A percentile compares a stretch with the other conserved stretches of the same genome.
These are phyloP conservation scores for Pseudogymnoascus sp. DNA, from an alignment of 2,329 filamentous ascomycete species.

Conservation along the genomic window DNA sequence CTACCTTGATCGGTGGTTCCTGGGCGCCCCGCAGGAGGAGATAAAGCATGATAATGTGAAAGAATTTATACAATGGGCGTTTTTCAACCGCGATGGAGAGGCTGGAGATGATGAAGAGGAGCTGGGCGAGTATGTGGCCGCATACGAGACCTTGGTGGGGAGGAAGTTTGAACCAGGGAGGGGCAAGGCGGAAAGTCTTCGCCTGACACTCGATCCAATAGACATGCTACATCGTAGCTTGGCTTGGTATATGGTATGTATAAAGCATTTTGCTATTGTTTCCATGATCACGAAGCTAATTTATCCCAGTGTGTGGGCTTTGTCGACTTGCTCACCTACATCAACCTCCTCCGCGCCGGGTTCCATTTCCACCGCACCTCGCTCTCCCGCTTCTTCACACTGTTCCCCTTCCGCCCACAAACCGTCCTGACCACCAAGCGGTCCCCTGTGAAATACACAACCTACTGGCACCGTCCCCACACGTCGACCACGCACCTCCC, in stretches of 20 bases:
- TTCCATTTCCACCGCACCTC: conserved; percentile 42
- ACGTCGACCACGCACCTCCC: conserved; percentile 49
- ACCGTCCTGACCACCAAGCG: conserved; percentile 36
- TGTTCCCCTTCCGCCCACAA: conserved; percentile 48
- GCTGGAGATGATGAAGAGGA: conserved; percentile 42
- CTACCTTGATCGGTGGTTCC: conserved; percentile 52
- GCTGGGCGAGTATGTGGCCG: conserved; percentile 46
- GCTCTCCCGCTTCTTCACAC: conserved; percentile 34
- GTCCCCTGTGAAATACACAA: conserved; percentile 41
- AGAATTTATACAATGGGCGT: conserved; percentile 54
- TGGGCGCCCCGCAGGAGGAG: conserved; percentile 42
- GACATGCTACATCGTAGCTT: conserved; percentile 49
- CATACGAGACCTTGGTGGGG: conserved; percentile 44
- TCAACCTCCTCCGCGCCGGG: conserved; percentile 33
- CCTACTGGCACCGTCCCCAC: conserved; percentile 55
- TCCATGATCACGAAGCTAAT: conserved; percentile 9
- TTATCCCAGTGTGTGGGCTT: conserved; percentile 24
- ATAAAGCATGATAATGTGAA: conserved; percentile 52
- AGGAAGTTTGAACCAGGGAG: conserved; percentile 42
- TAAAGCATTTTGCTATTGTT: background rate
- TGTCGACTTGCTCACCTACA: conserved; percentile 29
- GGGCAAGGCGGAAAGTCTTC: conserved; percentile 44
- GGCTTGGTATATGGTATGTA: conserved; percentile 47
- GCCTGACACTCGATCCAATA: conserved; percentile 50
- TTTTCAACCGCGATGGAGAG: conserved; percentile 41